phyloP scores from a whole-genome alignment of 176 grass and related monocot genomes.

The Triticum timopheevii region DNA sequence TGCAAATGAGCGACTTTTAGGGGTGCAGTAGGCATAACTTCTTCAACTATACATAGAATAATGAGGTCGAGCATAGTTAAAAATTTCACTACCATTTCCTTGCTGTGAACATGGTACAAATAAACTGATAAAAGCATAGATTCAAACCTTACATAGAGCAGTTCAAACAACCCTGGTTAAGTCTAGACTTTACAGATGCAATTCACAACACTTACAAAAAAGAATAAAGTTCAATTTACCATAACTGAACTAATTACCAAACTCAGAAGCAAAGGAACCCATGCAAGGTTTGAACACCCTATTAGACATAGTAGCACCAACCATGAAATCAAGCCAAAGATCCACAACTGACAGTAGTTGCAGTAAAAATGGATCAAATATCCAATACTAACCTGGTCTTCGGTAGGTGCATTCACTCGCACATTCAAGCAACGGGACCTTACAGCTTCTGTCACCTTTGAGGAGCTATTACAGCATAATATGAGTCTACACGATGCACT shows the following conservation, averaged over 20 bases:
- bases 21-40: background rate
- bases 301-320: background rate
- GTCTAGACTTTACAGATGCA: background rate
- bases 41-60: background rate
- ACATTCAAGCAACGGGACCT: constrained; percentile 90
- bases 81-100: background rate
- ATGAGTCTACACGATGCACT: constrained; percentile 91
- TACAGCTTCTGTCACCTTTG: constrained; percentile 97
- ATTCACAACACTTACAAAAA: background rate
- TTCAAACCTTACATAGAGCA: background rate
- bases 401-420: constrained; percentile 75
- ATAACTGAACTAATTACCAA: background rate
- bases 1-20: constrained; percentile 31
- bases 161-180: background rate
- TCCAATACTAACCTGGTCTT: constrained; percentile 73
- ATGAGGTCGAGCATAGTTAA: background rate
- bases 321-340: background rate
- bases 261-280: background rate
- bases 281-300: background rate
- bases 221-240: background rate
- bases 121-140: constrained; percentile 1
- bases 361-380: background rate
- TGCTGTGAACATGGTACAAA: background rate
- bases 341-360: background rate
- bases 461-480: constrained; percentile 94